Percentiles rank a stretch among this genome's conserved stretches.
These are phyloP conservation scores for Lachnellula hyalina DNA, from an alignment of 2,329 filamentous ascomycete genomes.

Conservation along the genomic window DNA sequence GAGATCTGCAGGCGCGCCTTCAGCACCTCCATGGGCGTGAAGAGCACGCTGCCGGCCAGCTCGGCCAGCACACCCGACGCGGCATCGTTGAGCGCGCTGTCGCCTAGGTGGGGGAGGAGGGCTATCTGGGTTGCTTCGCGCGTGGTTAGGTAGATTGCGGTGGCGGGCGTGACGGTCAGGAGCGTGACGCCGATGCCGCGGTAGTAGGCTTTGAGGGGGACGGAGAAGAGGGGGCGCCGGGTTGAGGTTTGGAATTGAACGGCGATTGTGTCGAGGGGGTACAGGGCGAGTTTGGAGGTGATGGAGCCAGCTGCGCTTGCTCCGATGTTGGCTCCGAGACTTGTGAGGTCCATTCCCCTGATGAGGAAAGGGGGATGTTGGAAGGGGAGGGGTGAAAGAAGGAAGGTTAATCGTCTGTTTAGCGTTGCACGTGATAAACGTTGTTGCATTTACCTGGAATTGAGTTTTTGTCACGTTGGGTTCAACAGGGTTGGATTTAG, in stretches of 20 bases:
- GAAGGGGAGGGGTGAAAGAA: no score
- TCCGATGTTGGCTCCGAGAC: slow-evolving; percentile 14
- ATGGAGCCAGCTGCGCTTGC: slow-evolving; percentile 18
- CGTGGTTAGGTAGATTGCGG: slow-evolving; percentile 16
- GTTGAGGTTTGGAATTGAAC: slow-evolving; percentile 20
- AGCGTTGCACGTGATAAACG: no score
- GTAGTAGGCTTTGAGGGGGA: slow-evolving; percentile 18
- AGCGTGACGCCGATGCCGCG: slow-evolving; percentile 19
- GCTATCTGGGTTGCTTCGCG: slow-evolving; percentile 15
- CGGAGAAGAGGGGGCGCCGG: slow-evolving; percentile 17
- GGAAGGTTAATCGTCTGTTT: no score
- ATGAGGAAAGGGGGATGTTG: not conserved
- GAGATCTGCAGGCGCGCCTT: no score
- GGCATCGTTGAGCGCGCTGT: slow-evolving; percentile 14
- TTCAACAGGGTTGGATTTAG: no score
- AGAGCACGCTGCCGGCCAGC: not conserved
- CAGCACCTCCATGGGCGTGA: no score
- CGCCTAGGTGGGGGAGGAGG: slow-evolving; percentile 17
- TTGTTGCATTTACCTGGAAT: no score
- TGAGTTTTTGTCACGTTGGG: no score
- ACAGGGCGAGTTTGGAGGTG: slow-evolving; percentile 16
- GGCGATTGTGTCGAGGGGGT: slow-evolving; percentile 20
- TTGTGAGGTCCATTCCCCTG: slow-evolving; percentile 16
- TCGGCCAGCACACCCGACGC: slow-evolving; percentile 15
- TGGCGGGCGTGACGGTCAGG: slow-evolving; percentile 18